phyloP scores from a whole-genome alignment of 2,329 filamentous ascomycete genomes.

The Orbilia oligospora region DNA sequence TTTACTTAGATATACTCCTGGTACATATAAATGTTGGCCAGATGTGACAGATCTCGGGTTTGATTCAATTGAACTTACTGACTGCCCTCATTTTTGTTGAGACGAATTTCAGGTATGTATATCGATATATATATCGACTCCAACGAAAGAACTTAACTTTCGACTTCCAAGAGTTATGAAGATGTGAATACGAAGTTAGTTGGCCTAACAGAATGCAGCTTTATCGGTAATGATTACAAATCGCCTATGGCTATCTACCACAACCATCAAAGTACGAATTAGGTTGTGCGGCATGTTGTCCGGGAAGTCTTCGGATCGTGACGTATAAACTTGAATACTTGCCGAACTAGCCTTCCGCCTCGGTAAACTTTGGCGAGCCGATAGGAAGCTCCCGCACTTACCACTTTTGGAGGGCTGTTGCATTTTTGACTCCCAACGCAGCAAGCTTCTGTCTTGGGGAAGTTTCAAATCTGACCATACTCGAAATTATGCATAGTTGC shows the following conservation, averaged over 20 bases:
- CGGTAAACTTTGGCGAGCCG: neutral
- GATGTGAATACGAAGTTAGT: no score
- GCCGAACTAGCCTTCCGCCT: neutral
- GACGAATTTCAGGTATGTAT: neutral
- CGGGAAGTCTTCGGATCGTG: slow-evolving; percentile 22
- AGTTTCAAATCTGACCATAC: no score
- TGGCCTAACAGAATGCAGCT: no score
- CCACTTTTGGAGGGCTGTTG: neutral
- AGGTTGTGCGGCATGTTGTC: neutral
- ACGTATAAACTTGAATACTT: slow-evolving; percentile 11
- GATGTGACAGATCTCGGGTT: no score
- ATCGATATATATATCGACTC: no score
- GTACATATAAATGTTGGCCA: no score
- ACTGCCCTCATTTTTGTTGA: slow-evolving; percentile 38
- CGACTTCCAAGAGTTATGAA: no score
- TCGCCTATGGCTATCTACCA: no score
- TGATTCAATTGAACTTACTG: no score
- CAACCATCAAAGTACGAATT: neutral
- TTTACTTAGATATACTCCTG: neutral
- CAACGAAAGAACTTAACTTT: no score
- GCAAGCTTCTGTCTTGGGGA: neutral
- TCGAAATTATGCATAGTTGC: no score
- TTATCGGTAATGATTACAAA: neutral
- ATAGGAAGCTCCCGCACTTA: no score
- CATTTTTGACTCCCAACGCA: neutral